Base-by-base conservation (phyloP, 2,329 filamentous ascomycete genomes). In the Curvularia spicifera region DNA sequence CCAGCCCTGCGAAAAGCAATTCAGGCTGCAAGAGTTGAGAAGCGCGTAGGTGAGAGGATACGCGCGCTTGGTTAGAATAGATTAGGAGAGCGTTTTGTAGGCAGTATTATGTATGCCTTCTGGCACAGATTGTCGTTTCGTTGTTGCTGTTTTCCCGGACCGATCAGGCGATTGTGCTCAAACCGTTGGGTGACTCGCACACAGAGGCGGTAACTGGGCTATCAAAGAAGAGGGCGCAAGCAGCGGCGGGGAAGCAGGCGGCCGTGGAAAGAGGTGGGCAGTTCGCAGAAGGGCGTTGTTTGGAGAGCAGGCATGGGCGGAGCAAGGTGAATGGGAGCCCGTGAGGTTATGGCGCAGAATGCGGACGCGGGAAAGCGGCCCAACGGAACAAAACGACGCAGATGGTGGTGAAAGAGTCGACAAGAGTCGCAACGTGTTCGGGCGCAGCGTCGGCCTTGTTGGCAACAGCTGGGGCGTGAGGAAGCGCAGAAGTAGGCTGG, bases 91-190 rank as follows among this genome's bases (percentile, higher is more conserved):
- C 57, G 46, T 22, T 28, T 22, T 28, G 28, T 22, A 12, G 55
- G 51, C 51, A 45, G 52, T 44, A 35, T 60, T 62, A 62, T 66
- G 60, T 66, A 66, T 39, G 53, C 26, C 9, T 43, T 28, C 22
- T 40, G 20, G 26, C 51, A 44, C 50, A 43, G 56, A 61, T 65
- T 65, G 62, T 57, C 55, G 54, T 54, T 44, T 55, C 52, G 56
- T 63, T 65, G 57, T 65, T 47, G 61, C 48, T 40, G 56, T 57
- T 65, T 55, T 44, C 55, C 56, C 55, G 55, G 59, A 60, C 61
- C 43, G 44, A 57, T 46, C 40, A 28, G 43, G 22, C 51, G 54
- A 57, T 65, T 65, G 59, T 54, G 37, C 48, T 51, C 58, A 66
- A 66, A 62, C 65, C 62, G 56, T 44, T 42, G 26, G 46, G 50